Conservation (phyloP, 768 basidiomycete genomes). For the Leccinum boreale region DNA sequence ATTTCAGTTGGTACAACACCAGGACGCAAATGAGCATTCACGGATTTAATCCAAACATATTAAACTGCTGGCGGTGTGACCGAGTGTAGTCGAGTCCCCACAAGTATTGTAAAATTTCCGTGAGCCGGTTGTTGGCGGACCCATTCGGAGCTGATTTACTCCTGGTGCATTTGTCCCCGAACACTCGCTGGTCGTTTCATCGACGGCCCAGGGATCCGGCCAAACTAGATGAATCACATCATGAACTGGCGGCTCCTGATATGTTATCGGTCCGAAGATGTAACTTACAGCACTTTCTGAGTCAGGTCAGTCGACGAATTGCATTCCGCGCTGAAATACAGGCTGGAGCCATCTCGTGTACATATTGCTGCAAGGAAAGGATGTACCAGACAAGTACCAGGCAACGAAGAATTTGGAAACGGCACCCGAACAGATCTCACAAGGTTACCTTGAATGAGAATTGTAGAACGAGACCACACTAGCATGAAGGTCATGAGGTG, state of each 20-base stretch:
- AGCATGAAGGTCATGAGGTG: too few relatives aligned
- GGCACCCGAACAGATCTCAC: constrained; percentile 21
- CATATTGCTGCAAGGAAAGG: constrained; percentile 52
- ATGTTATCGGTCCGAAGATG: constrained; percentile 87
- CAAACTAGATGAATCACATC: constrained; percentile 12
- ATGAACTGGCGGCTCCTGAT: constrained; percentile 91
- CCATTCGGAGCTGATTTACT: constrained; percentile 36
- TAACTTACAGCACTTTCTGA: constrained; percentile 81
- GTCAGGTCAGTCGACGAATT: constrained; percentile 21
- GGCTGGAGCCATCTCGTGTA: constrained; percentile 32
- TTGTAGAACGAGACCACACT: not conserved
- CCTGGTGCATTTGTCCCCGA: constrained; percentile 93
- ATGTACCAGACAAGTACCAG: constrained; percentile 38
- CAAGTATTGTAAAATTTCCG: not conserved
- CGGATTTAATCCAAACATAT: not conserved
- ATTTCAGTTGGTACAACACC: not conserved
- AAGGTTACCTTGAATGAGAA: not conserved
- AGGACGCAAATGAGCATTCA: not conserved
- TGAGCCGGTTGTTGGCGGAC: not conserved
- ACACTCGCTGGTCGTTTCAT: constrained; percentile 51
- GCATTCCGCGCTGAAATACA: not conserved
- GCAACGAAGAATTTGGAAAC: constrained; percentile 52
- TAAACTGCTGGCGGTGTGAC: not conserved
- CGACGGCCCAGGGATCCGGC: constrained; percentile 39
- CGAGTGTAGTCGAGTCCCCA: not conserved